Evolutionary conservation across 371 early-diverging fungal species (phyloP), one percentile per base, ranked within the genome.

Genomic region (Rhizopus sp.): DNA sequence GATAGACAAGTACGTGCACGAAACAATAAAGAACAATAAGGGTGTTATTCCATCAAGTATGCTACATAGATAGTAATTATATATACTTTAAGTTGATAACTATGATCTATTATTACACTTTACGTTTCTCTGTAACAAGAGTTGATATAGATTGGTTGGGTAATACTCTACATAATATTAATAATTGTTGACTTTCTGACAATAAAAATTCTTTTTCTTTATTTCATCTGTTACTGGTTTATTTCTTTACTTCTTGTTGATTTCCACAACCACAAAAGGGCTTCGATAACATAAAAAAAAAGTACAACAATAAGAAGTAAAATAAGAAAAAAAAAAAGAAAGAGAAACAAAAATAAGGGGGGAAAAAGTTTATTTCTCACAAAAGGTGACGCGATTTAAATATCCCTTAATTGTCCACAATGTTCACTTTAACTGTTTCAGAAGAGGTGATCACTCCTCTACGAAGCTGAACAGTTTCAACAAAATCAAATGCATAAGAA

Each of bases 401-500:
- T 30, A 39, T n/a, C 44, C 6, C 38, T 37, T 37, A 10, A 7
- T 37, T 10, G 38, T 69, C 68, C 38, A 77, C 64, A 57, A 74
- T 60, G 52, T 70, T 66, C 30, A 78, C 58, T 40, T 68, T 70
- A 49, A 78, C 64, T 23, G 78, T 78, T 59, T 78, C 75, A 31
- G 70, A 56, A 31, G 68, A 53, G 41, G 68, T 66, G 30, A 74
- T 63, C 47, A 55, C 54, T 5, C 63, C 62, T 45, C 75, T 66
- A 59, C 77, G 73, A 50, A 73, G 60, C 50, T 76, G 73, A 31
- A 70, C 69, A 17, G 48, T 7, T 55, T 75, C 72, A 23, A 60
- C 58, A 50, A 76, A 76, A 37, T 78, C 75, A 49, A 78, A 50
- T 12, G 82, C 82, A 55, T 84, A 84, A 16, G 81, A 77, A 42